Percentiles rank a stretch among this genome's conserved stretches.
These are phyloP conservation scores for Myxozyma lipomycoides DNA, from an alignment of 805 yeast genomes.

Conservation along the genomic window DNA sequence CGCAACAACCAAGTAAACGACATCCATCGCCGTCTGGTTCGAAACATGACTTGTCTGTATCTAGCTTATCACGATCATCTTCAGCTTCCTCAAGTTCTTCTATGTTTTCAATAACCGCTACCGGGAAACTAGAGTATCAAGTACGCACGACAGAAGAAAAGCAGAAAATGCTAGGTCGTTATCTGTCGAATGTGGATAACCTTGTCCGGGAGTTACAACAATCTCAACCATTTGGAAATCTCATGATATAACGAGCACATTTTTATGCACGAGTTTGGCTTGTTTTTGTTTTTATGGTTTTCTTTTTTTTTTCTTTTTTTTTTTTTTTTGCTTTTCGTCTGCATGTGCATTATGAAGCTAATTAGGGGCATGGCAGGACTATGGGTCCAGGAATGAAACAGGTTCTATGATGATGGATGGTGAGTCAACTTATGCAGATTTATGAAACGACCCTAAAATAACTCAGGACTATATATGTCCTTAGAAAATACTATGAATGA, in stretches of 20 bases:
- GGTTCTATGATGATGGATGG: too few relatives aligned
- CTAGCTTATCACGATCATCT: not conserved
- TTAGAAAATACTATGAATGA: too few relatives aligned
- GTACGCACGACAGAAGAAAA: constrained; percentile 45
- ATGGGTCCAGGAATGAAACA: too few relatives aligned
- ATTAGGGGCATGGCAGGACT: too few relatives aligned
- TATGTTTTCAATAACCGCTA: not conserved
- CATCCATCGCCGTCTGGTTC: not conserved
- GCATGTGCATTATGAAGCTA: too few relatives aligned
- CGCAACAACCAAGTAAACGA: constrained; percentile 20
- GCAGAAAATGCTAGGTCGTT: constrained; percentile 42
- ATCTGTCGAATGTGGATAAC: constrained; percentile 45
- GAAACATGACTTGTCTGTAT: not conserved
- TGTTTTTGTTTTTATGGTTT: not conserved
- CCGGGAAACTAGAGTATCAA: not conserved
- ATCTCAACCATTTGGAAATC: constrained; percentile 48
- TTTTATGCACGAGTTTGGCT: not conserved
- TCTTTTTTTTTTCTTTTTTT: too few relatives aligned
- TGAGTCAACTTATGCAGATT: too few relatives aligned
- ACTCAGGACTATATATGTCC: too few relatives aligned
- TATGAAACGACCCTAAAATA: too few relatives aligned
- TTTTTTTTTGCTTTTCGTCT: too few relatives aligned
- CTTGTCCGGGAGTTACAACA: constrained; percentile 46
- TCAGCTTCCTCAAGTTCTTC: not conserved
- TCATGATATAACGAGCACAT: constrained; percentile 6